Conservation (phyloP, 306 rosid species). For the Pueraria montana region DNA sequence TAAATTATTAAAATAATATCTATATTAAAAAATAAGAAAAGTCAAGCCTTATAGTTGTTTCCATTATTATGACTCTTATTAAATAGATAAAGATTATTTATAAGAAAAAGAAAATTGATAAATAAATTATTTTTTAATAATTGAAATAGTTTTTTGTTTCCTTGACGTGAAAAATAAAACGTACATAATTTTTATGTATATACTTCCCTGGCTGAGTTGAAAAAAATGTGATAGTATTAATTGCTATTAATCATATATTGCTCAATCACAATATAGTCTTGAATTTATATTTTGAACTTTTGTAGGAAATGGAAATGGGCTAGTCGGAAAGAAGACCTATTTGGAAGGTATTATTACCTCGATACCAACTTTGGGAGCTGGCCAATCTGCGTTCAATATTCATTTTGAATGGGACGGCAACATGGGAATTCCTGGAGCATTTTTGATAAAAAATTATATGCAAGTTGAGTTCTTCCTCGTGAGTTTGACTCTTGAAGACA, state of each 20-base stretch:
- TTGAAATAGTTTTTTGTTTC: too few relatives aligned
- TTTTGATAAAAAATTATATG: constrained; percentile 58
- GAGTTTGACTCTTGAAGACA: constrained; percentile 65
- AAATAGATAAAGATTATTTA: too few relatives aligned
- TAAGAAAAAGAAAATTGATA: too few relatives aligned
- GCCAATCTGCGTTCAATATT: constrained; percentile 56
- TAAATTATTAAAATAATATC: too few relatives aligned
- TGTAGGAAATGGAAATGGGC: constrained; percentile 61
- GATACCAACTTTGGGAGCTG: constrained; percentile 52
- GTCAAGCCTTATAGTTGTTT: too few relatives aligned
- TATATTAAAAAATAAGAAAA: too few relatives aligned
- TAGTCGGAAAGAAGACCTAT: constrained; percentile 56
- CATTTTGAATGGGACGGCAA: constrained; percentile 58
- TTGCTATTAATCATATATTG: neutral
- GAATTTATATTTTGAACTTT: neutral
- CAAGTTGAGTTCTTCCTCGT: constrained; percentile 64
- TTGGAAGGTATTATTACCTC: constrained; percentile 54
- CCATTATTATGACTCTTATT: too few relatives aligned
- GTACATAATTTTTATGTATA: too few relatives aligned
- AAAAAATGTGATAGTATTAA: too few relatives aligned
- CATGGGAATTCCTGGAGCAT: constrained; percentile 73
- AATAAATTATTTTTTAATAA: too few relatives aligned
- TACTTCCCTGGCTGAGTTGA: too few relatives aligned
- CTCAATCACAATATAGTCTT: neutral
- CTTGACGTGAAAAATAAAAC: too few relatives aligned